phyloP scores from a whole-genome alignment of 139 green algal species.

The Zygnema cylindricum region DNA sequence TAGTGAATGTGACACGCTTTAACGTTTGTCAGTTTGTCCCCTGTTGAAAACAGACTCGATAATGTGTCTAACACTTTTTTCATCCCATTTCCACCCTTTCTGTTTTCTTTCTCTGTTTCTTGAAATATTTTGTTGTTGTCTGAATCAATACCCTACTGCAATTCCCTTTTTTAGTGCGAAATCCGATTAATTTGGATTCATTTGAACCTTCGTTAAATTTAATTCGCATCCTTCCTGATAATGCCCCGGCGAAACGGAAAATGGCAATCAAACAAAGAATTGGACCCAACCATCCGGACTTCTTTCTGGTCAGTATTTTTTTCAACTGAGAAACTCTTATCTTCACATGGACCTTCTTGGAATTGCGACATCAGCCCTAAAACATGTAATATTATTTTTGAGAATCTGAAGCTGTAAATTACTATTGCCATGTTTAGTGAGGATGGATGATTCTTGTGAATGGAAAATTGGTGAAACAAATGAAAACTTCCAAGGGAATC shows the following conservation, averaged over 20 bases:
- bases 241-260: neutral
- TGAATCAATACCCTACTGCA: neutral
- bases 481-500: too few relatives aligned
- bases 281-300: slow-evolving; percentile 32
- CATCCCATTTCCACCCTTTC: too few relatives aligned
- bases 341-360: neutral
- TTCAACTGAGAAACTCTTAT: neutral
- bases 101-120: neutral
- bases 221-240: slow-evolving; percentile 28
- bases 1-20: neutral
- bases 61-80: neutral
- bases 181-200: neutral
- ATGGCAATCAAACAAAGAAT: neutral
- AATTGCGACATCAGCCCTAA: neutral
- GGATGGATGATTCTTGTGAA: too few relatives aligned
- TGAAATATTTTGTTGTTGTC: neutral
- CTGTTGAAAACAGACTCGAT: neutral
- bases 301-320: slow-evolving; percentile 18
- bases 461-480: too few relatives aligned
- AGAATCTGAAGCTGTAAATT: too few relatives aligned
- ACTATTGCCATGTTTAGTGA: too few relatives aligned
- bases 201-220: slow-evolving; percentile 2
- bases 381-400: too few relatives aligned
- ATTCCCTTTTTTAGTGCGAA: too few relatives aligned
- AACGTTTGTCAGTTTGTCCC: neutral